A percentile compares a stretch with the other conserved stretches of the same genome.
phyloP scores from a whole-genome alignment of 257 asterid genomes.

The Scutellaria baicalensis region DNA sequence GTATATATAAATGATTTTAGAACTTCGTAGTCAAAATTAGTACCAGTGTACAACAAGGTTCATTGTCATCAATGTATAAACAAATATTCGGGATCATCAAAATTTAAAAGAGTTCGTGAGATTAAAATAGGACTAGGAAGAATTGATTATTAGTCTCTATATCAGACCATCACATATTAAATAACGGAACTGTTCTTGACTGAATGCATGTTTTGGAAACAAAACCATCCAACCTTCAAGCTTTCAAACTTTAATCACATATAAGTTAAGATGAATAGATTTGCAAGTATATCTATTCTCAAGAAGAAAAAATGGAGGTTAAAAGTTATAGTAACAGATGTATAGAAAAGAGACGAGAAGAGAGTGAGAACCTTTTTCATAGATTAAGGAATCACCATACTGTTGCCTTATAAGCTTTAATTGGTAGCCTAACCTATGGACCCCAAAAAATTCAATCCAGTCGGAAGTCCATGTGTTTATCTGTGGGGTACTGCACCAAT shows the following conservation, averaged over 20 bases:
- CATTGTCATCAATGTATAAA: background rate
- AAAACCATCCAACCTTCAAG: background rate
- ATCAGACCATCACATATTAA: background rate
- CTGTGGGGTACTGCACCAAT: slow-evolving; percentile 84
- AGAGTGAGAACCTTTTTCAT: slow-evolving; percentile 55
- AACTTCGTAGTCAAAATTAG: background rate
- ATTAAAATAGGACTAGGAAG: background rate
- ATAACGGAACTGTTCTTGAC: background rate
- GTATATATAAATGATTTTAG: background rate
- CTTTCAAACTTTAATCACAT: background rate
- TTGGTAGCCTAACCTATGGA: slow-evolving; percentile 88
- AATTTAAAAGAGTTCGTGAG: background rate
- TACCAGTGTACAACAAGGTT: background rate
- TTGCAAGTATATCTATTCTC: background rate
- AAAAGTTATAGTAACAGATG: background rate
- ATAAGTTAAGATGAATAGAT: background rate
- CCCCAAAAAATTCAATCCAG: slow-evolving; percentile 84
- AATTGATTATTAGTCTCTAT: background rate
- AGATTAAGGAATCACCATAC: slow-evolving; percentile 72
- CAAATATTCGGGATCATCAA: background rate
- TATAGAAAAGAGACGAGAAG: background rate
- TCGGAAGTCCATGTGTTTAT: slow-evolving; percentile 82
- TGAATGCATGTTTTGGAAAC: background rate
- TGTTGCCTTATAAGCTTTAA: slow-evolving; percentile 67
- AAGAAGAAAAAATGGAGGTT: background rate